These are phyloP conservation scores for Apiotrichum gracile DNA, from an alignment of 1,284 basidiomycete species.

Conservation along the genomic window DNA sequence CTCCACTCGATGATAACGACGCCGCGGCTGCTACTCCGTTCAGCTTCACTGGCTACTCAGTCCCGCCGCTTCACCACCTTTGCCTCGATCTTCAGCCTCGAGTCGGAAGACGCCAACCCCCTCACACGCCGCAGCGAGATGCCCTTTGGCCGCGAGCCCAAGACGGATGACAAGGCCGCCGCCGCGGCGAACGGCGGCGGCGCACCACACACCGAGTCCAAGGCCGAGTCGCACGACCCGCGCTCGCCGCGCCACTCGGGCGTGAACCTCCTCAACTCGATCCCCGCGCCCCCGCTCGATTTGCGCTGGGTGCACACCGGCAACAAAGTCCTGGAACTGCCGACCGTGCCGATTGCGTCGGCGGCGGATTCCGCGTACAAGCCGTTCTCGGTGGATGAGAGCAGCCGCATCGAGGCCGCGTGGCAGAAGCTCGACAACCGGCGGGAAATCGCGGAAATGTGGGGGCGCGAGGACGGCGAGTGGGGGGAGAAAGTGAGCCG, in stretches of 20 bases:
- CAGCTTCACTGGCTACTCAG: too few species aligned
- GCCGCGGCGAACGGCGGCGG: too few species aligned
- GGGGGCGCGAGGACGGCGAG: conserved; percentile 34
- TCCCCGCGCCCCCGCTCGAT: conserved; percentile 25
- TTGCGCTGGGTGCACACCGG: conserved; percentile 47
- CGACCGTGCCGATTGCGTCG: conserved; percentile 38
- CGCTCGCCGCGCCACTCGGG: background rate
- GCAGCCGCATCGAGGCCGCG: conserved; percentile 40
- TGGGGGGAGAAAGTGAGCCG: conserved; percentile 10
- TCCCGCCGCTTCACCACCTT: too few species aligned
- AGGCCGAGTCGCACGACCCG: too few species aligned
- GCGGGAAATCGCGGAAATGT: conserved; percentile 13
- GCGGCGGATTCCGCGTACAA: conserved; percentile 51
- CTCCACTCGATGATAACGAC: too few species aligned
- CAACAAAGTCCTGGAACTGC: conserved; percentile 43
- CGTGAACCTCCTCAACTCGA: background rate
- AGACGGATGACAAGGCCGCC: too few species aligned
- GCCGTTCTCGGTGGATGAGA: conserved; percentile 51
- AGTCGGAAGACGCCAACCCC: too few species aligned
- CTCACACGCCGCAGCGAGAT: too few species aligned
- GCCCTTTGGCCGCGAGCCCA: too few species aligned
- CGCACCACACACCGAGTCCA: too few species aligned
- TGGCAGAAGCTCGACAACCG: conserved; percentile 49
- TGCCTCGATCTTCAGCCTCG: too few species aligned
- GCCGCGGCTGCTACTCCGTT: too few species aligned